These are phyloP conservation scores for Diophrys sp. DNA, from an alignment of 73 alveolate genomes.

Conservation along the genomic window DNA sequence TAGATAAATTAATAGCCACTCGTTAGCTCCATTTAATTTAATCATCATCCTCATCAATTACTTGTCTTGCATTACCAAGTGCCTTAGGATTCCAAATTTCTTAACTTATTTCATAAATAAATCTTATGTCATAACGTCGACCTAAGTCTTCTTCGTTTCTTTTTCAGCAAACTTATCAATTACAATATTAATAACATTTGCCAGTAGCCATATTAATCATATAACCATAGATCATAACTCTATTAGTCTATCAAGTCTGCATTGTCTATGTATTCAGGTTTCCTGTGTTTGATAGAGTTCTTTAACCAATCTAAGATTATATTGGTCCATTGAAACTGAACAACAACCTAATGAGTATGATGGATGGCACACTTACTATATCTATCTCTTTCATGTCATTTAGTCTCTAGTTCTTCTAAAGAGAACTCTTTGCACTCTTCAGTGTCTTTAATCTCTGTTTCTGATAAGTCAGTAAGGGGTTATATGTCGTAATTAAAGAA, in stretches of 20 bases:
- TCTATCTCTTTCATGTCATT: neutral
- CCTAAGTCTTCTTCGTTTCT: neutral
- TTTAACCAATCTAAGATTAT: neutral
- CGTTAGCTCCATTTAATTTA: too few relatives aligned
- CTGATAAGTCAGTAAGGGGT: too few relatives aligned
- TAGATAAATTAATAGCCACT: too few relatives aligned
- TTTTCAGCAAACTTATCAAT: neutral
- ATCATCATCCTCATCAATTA: too few relatives aligned
- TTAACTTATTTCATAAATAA: too few relatives aligned
- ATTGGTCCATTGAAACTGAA: neutral
- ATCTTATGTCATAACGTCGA: neutral
- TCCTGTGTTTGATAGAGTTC: neutral
- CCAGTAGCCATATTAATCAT: neutral
- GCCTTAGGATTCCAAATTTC: neutral
- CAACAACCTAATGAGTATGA: neutral
- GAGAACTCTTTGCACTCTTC: neutral
- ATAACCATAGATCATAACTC: neutral
- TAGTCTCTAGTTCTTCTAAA: neutral
- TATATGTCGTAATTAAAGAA: too few relatives aligned
- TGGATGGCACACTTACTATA: neutral
- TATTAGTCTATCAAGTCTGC: neutral
- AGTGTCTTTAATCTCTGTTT: too few relatives aligned
- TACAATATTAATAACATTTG: neutral
- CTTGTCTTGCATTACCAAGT: neutral
- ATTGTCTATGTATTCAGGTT: neutral